Percentiles rank a stretch among this genome's conserved stretches.
Conservation (phyloP, 768 basidiomycete species). For the Russula olivacea region DNA sequence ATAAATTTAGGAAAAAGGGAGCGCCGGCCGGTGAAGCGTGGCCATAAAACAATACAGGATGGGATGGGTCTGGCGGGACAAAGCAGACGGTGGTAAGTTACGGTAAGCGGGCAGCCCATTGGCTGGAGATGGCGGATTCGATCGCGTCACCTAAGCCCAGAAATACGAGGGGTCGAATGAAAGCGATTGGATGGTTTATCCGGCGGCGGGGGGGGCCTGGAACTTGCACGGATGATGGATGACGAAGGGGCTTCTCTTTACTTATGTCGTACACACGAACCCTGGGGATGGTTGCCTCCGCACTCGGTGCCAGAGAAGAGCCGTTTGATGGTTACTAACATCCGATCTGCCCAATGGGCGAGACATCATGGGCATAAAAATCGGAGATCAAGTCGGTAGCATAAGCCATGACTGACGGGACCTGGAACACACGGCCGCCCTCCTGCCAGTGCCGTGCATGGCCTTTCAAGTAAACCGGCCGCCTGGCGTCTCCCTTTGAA, state of each 20-base stretch:
- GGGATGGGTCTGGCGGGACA: neutral
- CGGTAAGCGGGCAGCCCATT: too few relatives aligned
- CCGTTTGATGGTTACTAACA: neutral
- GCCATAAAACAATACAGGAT: neutral
- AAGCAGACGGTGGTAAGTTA: too few relatives aligned
- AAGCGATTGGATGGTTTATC: neutral
- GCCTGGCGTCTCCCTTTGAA: neutral
- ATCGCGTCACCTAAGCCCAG: constrained; percentile 3
- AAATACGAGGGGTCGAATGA: neutral
- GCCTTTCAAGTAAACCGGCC: neutral
- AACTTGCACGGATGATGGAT: neutral
- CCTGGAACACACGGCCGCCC: constrained; percentile 2
- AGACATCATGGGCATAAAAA: too few relatives aligned
- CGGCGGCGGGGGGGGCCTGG: too few relatives aligned
- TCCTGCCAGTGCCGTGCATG: neutral
- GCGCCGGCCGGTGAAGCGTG: constrained; percentile 13
- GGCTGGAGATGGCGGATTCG: constrained; percentile 5
- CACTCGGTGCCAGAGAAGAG: too few relatives aligned
- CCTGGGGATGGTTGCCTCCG: neutral
- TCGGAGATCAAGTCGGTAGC: neutral
- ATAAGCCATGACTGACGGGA: neutral
- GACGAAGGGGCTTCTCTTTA: constrained; percentile 4
- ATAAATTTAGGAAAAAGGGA: constrained; percentile 13
- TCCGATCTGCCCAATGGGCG: neutral
- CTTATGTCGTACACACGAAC: neutral